Conservation (phyloP, 805 yeast species). For the Clavispora fructus region DNA sequence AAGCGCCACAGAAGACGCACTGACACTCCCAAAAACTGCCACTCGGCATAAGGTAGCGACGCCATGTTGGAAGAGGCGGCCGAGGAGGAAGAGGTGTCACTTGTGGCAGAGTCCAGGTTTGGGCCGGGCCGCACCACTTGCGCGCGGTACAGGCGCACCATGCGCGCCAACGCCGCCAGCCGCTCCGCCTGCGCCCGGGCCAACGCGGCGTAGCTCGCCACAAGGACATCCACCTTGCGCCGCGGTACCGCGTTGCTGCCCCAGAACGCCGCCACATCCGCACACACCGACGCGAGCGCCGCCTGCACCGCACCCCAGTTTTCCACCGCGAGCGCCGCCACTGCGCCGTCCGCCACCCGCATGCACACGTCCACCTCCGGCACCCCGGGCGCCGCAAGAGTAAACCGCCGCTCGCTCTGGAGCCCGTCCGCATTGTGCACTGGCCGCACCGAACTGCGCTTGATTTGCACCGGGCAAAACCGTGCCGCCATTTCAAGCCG, state of each 20-base stretch:
- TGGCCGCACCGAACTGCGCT: background rate
- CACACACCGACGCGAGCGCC: conserved; percentile 8
- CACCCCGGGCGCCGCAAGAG: conserved; percentile 2
- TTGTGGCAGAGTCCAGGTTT: background rate
- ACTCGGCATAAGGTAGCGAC: conserved; percentile 8
- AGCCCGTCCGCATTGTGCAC: background rate
- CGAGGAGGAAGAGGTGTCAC: too few relatives aligned
- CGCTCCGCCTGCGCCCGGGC: conserved; percentile 20
- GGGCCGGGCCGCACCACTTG: conserved; percentile 10
- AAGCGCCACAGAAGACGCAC: conserved; percentile 11
- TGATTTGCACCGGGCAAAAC: conserved; percentile 18
- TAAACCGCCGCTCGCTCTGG: background rate
- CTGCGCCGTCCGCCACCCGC: conserved; percentile 4
- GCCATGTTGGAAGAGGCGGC: background rate
- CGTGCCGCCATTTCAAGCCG: conserved; percentile 20
- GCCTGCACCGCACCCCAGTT: conserved; percentile 2
- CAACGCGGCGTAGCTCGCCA: conserved; percentile 30
- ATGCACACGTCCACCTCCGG: conserved; percentile 6
- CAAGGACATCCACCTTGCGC: conserved; percentile 22
- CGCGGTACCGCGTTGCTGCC: conserved; percentile 20
- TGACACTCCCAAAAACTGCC: conserved; percentile 1
- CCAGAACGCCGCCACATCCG: conserved; percentile 17
- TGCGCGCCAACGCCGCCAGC: conserved; percentile 15
- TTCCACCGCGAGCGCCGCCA: conserved; percentile 4
- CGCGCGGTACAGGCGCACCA: conserved; percentile 16